Percentiles rank a stretch among this genome's conserved stretches.
Conservation (phyloP, 352 stramenopile species). For the Phytophthora pistaciae region DNA sequence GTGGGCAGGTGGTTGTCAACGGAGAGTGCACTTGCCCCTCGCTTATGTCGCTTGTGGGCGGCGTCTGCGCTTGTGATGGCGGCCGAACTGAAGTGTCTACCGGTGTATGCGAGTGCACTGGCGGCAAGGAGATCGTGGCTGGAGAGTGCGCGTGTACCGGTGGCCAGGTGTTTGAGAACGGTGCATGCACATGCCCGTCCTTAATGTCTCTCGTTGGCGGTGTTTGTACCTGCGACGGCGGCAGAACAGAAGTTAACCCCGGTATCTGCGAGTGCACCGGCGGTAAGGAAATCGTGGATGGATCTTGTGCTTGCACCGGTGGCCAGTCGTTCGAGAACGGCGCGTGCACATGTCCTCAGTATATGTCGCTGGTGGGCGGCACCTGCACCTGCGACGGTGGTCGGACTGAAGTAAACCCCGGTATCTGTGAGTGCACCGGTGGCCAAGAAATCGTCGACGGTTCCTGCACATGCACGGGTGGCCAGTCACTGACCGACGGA, state of each 20-base stretch:
- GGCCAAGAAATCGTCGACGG: neutral
- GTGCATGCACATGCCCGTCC: neutral
- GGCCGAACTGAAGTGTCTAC: neutral
- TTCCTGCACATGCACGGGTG: neutral
- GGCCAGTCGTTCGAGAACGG: neutral
- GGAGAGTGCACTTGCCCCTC: neutral
- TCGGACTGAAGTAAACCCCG: neutral
- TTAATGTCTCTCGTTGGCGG: neutral
- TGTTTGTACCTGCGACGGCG: neutral
- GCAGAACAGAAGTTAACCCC: neutral
- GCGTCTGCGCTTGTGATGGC: neutral
- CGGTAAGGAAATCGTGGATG: neutral
- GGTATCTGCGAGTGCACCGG: neutral
- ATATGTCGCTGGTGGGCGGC: neutral
- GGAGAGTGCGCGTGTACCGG: neutral
- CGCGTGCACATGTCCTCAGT: neutral
- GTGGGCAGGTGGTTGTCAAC: neutral
- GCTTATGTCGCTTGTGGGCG: neutral
- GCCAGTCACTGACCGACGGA: neutral
- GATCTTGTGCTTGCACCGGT: neutral
- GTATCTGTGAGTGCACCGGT: neutral
- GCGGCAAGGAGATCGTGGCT: neutral
- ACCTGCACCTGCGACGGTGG: neutral
- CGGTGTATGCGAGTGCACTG: neutral
- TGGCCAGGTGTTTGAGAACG: neutral